A percentile compares a stretch with the other conserved stretches of the same genome.
Evolutionary conservation across 805 yeast genomes (phyloP).

Genomic region (Wickerhamiella musiphila): DNA sequence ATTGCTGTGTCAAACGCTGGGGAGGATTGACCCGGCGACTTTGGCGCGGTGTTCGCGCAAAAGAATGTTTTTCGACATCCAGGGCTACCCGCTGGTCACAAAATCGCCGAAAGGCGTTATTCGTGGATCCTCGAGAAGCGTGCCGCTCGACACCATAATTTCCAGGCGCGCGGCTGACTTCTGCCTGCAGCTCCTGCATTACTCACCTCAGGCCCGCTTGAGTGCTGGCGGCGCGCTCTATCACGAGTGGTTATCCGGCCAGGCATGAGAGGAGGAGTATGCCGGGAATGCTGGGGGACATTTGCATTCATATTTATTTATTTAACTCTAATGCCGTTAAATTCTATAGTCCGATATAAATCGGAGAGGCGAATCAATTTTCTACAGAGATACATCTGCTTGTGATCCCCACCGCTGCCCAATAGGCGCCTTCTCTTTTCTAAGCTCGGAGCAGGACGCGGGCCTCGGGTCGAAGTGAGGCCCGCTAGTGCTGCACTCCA

Average conservation of each 20-base stretch:
- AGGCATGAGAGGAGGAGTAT: no score
- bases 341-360: no score
- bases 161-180: conserved; percentile 18
- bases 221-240: conserved; percentile 22
- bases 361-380: no score
- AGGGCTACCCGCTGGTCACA: conserved; percentile 19
- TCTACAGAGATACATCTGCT: no score
- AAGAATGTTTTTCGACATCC: conserved; percentile 22
- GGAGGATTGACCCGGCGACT: conserved; percentile 52
- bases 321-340: no score
- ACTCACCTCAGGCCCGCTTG: conserved; percentile 44
- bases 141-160: conserved; percentile 7
- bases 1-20: conserved; percentile 76
- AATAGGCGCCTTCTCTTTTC: no score
- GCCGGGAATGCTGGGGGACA: no score
- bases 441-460: no score
- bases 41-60: conserved; percentile 22
- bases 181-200: conserved; percentile 47
- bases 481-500: no score
- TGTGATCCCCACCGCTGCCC: no score
- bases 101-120: conserved; percentile 8
- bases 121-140: conserved; percentile 10
- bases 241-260: conserved; percentile 21
- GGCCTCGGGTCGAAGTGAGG: no score
- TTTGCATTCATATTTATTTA: no score